Base-by-base conservation (phyloP, 768 basidiomycete genomes). In the Tricholoma terreum region DNA sequence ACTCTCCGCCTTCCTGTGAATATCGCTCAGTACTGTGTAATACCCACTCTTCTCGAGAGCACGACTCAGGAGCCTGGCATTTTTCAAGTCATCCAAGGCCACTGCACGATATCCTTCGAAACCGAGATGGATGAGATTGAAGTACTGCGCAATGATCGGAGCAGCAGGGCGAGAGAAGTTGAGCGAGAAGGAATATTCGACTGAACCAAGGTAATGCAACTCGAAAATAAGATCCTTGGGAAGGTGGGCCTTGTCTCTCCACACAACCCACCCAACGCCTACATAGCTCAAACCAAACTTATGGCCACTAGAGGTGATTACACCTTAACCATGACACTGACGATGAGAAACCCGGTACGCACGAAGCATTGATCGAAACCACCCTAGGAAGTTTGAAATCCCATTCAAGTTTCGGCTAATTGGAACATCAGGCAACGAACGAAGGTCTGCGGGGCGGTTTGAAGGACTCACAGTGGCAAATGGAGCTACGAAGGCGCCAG, bases 211-310 rank as follows among this genome's bases (percentile, higher is more conserved):
- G 62, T 82, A 79, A 61, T 79, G 84, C 14, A 87, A 76, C 71
- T 88, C 86, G 61, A 90, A 89, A 48, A 90, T 83, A 56, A 90
- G 77, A 33, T 88, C 80, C 62, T 88, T 85, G 3, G 85, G 87
- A 1, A 90, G 78, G 61, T 80, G 79, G 27, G 74, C 74, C 66
- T 85, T 80, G 66, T 84, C 80, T 43, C 85, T 75, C 84, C 85
- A 89, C 56, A 90, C 67, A 21, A 86, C 75, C 84, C 85, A 89
- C 11, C 88, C 87, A n/a, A 85, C 77, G 31, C 83, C 83, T 7
- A 82, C 80, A 58, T 83, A 84, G 35, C 71, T 71, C 27, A 80
- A 64, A 5, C 84, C 84, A 60, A 83, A 86, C 63, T 87, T 87
- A 69, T 88, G 86, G 1, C 85, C 80, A 15, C 91, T 80, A 0